Evolutionary conservation across 2,329 filamentous ascomycete genomes (phyloP).

Genomic region (Aspergillus puulaauensis): DNA sequence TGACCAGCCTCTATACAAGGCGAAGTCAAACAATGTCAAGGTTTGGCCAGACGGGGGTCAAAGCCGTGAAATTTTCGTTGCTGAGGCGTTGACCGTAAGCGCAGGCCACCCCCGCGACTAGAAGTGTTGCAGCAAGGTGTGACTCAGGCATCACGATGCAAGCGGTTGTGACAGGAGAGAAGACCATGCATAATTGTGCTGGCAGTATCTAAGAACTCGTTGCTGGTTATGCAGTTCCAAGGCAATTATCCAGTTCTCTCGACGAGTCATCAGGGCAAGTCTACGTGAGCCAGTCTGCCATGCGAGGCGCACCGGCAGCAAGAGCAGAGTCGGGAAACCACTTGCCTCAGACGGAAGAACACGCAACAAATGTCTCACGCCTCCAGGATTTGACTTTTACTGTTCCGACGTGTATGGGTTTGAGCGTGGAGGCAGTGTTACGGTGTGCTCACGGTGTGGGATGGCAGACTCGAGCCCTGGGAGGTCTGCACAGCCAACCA

Average conservation of each 20-base stretch:
- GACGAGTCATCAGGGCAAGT: background rate
- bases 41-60: background rate
- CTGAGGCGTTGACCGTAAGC: background rate
- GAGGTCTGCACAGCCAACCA: constrained; percentile 5
- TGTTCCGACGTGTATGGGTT: background rate
- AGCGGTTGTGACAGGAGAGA: background rate
- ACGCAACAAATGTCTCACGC: background rate
- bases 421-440: background rate
- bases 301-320: background rate
- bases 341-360: background rate
- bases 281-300: background rate
- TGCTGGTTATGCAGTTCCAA: background rate
- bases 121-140: background rate
- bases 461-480: background rate
- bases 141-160: background rate
- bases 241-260: background rate
- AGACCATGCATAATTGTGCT: constrained; percentile 2
- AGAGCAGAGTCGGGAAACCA: background rate
- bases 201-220: background rate
- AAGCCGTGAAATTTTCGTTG: background rate
- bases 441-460: constrained; percentile 9
- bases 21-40: constrained; percentile 2
- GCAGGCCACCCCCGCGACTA: background rate
- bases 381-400: constrained; percentile 2
- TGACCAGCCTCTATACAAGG: background rate